Evolutionary conservation across 129 eudicot species (phyloP), one percentile per base, ranked within the genome.

Genomic region (Centrapalus pauciflorus): DNA sequence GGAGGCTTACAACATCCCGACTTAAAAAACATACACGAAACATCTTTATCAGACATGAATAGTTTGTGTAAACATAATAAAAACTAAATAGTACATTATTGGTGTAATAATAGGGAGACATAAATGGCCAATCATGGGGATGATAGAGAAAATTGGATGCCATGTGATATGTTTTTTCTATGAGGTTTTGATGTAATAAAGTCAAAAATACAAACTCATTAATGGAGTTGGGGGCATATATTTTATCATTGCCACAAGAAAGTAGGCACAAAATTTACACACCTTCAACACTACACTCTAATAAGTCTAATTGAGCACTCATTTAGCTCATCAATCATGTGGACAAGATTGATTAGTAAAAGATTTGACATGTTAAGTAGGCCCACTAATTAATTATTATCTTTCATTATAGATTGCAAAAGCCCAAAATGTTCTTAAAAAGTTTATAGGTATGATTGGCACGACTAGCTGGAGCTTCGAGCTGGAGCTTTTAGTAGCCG

Each of bases 1-100:
- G 97, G 99, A 32, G 99, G 99, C 79, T 94, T 89, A 57, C 97
- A 94, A 51, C 99, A 94, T 67, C 99, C 99, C n/a, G 97, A 89
- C 99, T 94, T 80, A 21, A 69, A 51, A 29, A 46, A 20, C 48
- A 52, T 60, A 17, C n/a, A 24, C 6, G 16, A 76, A 14, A 29
- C 12, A 21, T 30, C 17, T 23, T 10, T 4, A 54, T 0, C 4
- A 67, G 4, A 23, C 3, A 17, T 61, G n/a, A n/a, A n/a, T n/a
- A n/a, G n/a, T n/a, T n/a, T n/a, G n/a, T n/a, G n/a, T n/a, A n/a
- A n/a, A n/a, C n/a, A 11, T 43, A 57, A 16, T 0, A 14, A 37
- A 20, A 3, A 7, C 0, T 67, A 16, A 1, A 62, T 40, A 64
- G 24, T 27, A 45, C 14, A 41, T 8, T 28, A 60, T 5, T 32